Evolutionary conservation across 1,284 basidiomycete genomes (phyloP).

Genomic region (Meripilus lineatus): DNA sequence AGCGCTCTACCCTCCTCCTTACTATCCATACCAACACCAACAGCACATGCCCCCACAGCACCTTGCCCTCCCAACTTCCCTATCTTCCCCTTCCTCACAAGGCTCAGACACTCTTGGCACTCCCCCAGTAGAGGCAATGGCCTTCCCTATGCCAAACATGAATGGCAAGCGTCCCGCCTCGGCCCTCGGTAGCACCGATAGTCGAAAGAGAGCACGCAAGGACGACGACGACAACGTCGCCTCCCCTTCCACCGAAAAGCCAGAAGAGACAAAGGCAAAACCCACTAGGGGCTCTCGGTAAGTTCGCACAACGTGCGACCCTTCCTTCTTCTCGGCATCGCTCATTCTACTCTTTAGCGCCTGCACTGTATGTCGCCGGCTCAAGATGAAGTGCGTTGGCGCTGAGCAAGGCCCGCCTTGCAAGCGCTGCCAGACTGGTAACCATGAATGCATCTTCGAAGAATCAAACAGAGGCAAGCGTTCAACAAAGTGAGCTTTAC

Average conservation of each 20-base stretch:
- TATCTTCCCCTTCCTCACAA: conserved; percentile 58
- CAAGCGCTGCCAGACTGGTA: conserved; percentile 76
- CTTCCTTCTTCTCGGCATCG: conserved; percentile 4
- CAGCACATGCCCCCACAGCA: conserved; percentile 29
- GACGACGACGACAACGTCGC: conserved; percentile 45
- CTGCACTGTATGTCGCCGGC: conserved; percentile 89
- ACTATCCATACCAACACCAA: conserved; percentile 42
- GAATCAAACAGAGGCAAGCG: conserved; percentile 92
- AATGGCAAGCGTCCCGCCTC: conserved; percentile 66
- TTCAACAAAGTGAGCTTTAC: conserved; percentile 67
- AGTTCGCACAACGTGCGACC: conserved; percentile 20
- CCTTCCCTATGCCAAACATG: conserved; percentile 38
- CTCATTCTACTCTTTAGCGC: conserved; percentile 51
- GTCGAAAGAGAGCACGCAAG: conserved; percentile 54
- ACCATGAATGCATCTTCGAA: conserved; percentile 92
- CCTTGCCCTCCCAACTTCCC: conserved; percentile 25
- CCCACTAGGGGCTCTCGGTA: conserved; percentile 84
- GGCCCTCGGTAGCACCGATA: conserved; percentile 39
- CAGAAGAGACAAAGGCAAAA: conserved; percentile 69
- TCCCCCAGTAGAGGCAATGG: conserved; percentile 59
- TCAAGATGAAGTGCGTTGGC: conserved; percentile 98
- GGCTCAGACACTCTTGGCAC: conserved; percentile 71
- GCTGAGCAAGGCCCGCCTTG: conserved; percentile 92
- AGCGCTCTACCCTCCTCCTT: conserved; percentile 57
- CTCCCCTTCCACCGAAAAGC: conserved; percentile 54